Evolutionary conservation across 1,139 yeast species (phyloP), one percentile per base, ranked within the genome.

Genomic region (Hansenula anomala): DNA sequence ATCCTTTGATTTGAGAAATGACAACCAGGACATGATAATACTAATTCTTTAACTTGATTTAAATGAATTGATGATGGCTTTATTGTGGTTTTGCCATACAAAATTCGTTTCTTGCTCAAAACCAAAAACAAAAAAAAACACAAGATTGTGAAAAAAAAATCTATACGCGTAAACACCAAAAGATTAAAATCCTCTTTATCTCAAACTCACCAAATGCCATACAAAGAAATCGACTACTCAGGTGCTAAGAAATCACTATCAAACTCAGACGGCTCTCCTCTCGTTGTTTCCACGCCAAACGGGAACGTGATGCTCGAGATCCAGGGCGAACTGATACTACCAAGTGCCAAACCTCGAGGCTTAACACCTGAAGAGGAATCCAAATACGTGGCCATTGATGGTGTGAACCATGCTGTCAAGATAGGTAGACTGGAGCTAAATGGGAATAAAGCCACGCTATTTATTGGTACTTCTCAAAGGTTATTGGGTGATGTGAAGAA

Each of bases 321-420:
- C 15, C 92, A 83, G 55, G 92, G 92, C 4, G 85, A 78, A 28
- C 56, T 83, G 32, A 74, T 77, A 40, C 53, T 78, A 1, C 89
- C 89, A 1, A 44, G 52, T 1, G 55, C 53, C 20, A 63, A 61
- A 28, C 74, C 75, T 3, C 45, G 44, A 4, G 56, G 49, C 17
- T 45, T 51, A 6, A 40, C 36, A 2, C 45, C 40, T 5, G 61
- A 58, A 23, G 61, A 60, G 23, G 55, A 56, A 12, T 39, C 41
- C 1, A 51, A 60, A 29, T 67, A 63, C 45, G 58, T 65, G 5
- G 63, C 60, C 12, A 61, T 68, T 1, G 66, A 69, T 28, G 63
- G 61, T 0, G 51, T 69, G 1, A 55, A 64, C 34, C 67, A 74
- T 37, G 80, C 80, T 0, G 75, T 80, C 1, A 66, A 69, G 46